These are phyloP conservation scores for Medicago arabica DNA, from an alignment of 306 rosid species.

Conservation along the genomic window DNA sequence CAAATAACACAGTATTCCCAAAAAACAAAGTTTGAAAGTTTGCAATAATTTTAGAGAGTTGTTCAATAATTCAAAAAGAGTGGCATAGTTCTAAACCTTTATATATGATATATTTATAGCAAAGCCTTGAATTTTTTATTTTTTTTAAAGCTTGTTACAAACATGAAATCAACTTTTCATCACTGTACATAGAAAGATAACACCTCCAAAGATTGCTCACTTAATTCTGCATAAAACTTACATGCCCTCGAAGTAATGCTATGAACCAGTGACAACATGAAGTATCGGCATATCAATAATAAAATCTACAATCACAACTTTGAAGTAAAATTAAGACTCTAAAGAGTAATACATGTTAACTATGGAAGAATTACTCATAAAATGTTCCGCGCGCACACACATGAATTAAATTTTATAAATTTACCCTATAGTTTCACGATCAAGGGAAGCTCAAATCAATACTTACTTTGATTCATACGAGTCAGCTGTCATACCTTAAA, in stretches of 20 bases:
- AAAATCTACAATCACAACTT: too few relatives aligned
- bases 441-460: neutral
- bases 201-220: too few relatives aligned
- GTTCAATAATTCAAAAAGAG: constrained; percentile 17
- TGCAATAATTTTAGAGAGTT: neutral
- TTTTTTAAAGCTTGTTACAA: too few relatives aligned
- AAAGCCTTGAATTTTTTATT: neutral
- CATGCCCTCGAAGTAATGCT: too few relatives aligned
- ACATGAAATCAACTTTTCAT: too few relatives aligned
- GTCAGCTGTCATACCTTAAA: neutral
- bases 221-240: too few relatives aligned
- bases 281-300: too few relatives aligned
- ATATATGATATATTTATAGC: constrained; percentile 14
- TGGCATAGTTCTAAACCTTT: constrained; percentile 7
- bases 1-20: constrained; percentile 10
- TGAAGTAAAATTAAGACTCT: neutral
- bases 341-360: neutral
- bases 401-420: too few relatives aligned
- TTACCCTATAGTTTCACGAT: neutral
- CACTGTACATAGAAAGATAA: neutral
- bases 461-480: neutral
- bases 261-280: too few relatives aligned
- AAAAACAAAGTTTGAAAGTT: constrained; percentile 6
- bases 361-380: neutral
- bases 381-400: neutral